Evolutionary conservation across 2,329 filamentous ascomycete genomes (phyloP).

Genomic region (Xylariaceae sp.): DNA sequence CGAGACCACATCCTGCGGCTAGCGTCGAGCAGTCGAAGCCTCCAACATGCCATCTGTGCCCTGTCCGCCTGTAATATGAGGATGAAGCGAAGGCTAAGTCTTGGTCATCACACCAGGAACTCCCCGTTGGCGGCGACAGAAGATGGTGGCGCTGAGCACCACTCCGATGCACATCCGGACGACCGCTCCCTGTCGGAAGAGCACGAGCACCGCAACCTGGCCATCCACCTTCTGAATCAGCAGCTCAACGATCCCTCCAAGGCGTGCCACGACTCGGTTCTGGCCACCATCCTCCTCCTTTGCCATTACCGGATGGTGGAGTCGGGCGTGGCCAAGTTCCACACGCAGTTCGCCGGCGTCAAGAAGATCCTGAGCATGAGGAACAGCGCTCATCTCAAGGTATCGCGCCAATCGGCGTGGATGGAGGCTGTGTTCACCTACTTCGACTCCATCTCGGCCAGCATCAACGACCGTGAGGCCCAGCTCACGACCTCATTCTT

Average conservation of each 20-base stretch:
- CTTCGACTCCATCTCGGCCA: slow-evolving; percentile 88
- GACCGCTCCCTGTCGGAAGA: slow-evolving; percentile 71
- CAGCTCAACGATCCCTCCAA: slow-evolving; percentile 72
- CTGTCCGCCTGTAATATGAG: slow-evolving; percentile 83
- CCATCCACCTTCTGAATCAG: slow-evolving; percentile 76
- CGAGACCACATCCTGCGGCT: slow-evolving; percentile 75
- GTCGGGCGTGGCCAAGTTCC: slow-evolving; percentile 87
- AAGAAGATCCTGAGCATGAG: slow-evolving; percentile 82
- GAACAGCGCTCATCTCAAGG: slow-evolving; percentile 46
- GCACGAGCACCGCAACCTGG: slow-evolving; percentile 72
- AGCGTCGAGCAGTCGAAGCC: slow-evolving; percentile 68
- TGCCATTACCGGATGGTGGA: slow-evolving; percentile 93
- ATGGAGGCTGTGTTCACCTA: slow-evolving; percentile 91
- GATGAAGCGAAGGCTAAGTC: slow-evolving; percentile 68
- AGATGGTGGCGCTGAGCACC: slow-evolving; percentile 40
- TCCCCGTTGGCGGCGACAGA: slow-evolving; percentile 40
- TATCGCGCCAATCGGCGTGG: slow-evolving; percentile 70
- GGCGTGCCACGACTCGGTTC: slow-evolving; percentile 76
- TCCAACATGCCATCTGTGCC: slow-evolving; percentile 91
- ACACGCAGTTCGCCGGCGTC: slow-evolving; percentile 87
- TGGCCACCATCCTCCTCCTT: slow-evolving; percentile 80
- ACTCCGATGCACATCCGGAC: slow-evolving; percentile 44
- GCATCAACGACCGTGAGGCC: slow-evolving; percentile 84
- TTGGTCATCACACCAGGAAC: slow-evolving; percentile 50
- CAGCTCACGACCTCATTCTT: slow-evolving; percentile 68